Base-by-base conservation (phyloP, 345 rosid species). In the Physaria fendleri region DNA sequence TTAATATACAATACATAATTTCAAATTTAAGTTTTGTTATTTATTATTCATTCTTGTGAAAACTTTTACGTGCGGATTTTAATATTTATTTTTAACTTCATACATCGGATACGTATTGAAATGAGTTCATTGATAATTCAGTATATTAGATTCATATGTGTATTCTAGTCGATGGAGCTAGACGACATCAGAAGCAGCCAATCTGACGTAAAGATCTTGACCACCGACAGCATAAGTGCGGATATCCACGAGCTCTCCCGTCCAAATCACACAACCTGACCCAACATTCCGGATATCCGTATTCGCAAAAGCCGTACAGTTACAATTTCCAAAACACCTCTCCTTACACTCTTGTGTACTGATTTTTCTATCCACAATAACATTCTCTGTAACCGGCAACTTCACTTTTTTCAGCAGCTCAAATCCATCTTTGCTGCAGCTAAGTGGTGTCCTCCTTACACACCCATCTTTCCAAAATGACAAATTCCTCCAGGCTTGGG, bases 171-270 rank as follows among this genome's bases (percentile, higher is more conserved):
- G 21, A 25, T 0, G 4, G 18, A 35, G 71, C 77, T 12, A 56
- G 85, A 93, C 88, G 20, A 83, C 9, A 55, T 85, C 90, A 4
- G 82, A 65, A 62, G 88, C 87, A 0, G 87, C 80, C 78, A 88
- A 45, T 74, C 87, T 49, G 21, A 85, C 77, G 28, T 48, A 83
- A 5, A 88, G 74, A 73, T 78, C 78, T 52, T 81, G 90, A 21
- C 96, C 96, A 9, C 61, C 81, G 1, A 2, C 59, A 2, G 7
- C 4, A 12, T 52, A 62, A 8, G 10, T 41, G 14, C 74, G 62
- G 14, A 62, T 43, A 51, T 81, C 80, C 25, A 59, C 4, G 27
- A 80, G 62, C 34, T 63, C 73, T 2, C 56, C 77, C 10, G 11
- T 59, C 85, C 85, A 81, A 8, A 58, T 55, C 12, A 78, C 73